phyloP scores from a whole-genome alignment of 768 basidiomycete genomes.

The Termitomyces eurrhizus region DNA sequence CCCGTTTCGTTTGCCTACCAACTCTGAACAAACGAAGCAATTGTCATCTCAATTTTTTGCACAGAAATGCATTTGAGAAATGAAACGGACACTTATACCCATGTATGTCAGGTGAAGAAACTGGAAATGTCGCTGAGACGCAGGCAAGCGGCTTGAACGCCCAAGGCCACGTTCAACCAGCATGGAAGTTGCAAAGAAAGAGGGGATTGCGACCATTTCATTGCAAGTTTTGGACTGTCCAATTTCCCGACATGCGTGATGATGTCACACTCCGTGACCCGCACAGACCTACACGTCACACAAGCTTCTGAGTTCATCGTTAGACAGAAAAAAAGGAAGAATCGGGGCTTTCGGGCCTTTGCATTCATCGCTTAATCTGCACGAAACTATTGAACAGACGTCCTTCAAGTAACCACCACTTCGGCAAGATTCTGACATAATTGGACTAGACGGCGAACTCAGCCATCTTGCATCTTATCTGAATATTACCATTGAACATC shows the following conservation, averaged over 20 bases:
- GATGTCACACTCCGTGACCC: slow-evolving; percentile 11
- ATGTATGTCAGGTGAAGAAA: neutral
- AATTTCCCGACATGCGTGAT: slow-evolving; percentile 8
- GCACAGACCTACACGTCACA: slow-evolving; percentile 14
- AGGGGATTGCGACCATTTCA: slow-evolving; percentile 4
- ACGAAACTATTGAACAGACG: neutral
- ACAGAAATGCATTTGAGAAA: neutral
- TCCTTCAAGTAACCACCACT: too few species aligned
- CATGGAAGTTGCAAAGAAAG: slow-evolving; percentile 15
- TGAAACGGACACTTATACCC: neutral
- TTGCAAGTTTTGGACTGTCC: slow-evolving; percentile 5
- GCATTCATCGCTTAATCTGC: neutral
- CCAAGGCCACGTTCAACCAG: neutral
- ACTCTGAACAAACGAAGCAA: neutral
- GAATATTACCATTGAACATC: neutral
- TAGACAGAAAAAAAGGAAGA: neutral
- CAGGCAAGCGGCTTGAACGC: neutral
- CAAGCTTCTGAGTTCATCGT: neutral
- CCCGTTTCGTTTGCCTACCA: slow-evolving; percentile 11
- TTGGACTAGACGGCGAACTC: neutral
- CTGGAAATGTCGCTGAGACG: neutral
- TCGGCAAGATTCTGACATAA: neutral
- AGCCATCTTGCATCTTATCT: neutral
- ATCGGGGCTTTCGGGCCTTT: neutral
- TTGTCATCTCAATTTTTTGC: neutral